Conservation (phyloP, 345 rosid genomes). For the Rubroshorea leprosula region DNA sequence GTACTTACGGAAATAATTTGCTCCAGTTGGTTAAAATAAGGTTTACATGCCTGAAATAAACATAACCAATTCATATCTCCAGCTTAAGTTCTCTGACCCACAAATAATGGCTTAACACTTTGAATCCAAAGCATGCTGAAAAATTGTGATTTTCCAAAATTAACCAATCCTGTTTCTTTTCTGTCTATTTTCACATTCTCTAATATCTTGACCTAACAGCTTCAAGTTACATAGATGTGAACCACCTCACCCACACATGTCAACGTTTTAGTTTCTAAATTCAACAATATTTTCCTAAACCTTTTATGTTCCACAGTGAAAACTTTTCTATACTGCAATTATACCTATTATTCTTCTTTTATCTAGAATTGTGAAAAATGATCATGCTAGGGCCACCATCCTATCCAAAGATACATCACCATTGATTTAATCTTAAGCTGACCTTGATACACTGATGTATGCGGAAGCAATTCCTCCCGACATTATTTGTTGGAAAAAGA, state of each 20-base stretch:
- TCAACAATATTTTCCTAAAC: background rate
- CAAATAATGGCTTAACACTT: too few species aligned
- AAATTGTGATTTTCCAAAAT: background rate
- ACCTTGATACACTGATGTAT: conserved; percentile 99
- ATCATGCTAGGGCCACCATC: conserved; percentile 8
- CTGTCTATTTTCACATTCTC: background rate
- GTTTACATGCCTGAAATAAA: too few species aligned
- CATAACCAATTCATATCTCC: too few species aligned
- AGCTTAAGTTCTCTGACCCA: too few species aligned
- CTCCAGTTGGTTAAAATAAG: too few species aligned
- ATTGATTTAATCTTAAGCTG: conserved; percentile 14
- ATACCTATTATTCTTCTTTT: background rate
- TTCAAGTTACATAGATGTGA: background rate
- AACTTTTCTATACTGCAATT: background rate
- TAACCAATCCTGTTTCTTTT: background rate
- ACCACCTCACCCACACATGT: background rate
- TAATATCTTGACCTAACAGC: background rate
- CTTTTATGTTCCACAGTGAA: background rate
- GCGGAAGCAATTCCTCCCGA: conserved; percentile 96
- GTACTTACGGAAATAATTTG: too few species aligned
- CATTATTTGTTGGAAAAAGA: conserved; percentile 84
- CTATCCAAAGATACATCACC: conserved; percentile 10
- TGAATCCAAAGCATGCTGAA: too few species aligned
- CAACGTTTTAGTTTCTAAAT: background rate
- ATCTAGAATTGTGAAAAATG: background rate